A percentile compares a stretch with the other conserved stretches of the same genome.
phyloP scores from a whole-genome alignment of 306 rosid species.

The Erythrophleum fordii region DNA sequence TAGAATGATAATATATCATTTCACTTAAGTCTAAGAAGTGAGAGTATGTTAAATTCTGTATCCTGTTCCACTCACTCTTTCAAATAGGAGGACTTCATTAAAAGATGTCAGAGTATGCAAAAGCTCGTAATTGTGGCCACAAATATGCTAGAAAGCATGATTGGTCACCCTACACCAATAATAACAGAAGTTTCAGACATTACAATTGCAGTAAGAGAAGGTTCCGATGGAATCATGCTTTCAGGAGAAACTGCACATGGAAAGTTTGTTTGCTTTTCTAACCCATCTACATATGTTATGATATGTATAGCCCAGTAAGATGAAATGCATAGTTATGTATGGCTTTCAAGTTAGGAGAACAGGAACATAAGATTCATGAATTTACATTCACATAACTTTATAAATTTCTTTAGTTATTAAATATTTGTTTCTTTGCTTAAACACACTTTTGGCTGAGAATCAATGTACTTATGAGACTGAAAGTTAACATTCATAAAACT shows the following conservation, averaged over 20 bases:
- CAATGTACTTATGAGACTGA: neutral
- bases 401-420: neutral
- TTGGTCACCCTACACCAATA: conserved; percentile 91
- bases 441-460: neutral
- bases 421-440: neutral
- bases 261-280: conserved; percentile 66
- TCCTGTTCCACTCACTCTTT: conserved; percentile 29
- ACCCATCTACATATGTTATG: neutral
- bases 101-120: conserved; percentile 79
- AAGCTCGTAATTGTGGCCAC: conserved; percentile 98
- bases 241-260: conserved; percentile 99
- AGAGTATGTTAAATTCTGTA: conserved; percentile 29
- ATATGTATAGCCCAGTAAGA: neutral
- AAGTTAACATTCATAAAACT: neutral
- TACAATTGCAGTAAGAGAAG: conserved; percentile 93
- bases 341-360: conserved; percentile 12
- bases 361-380: neutral
- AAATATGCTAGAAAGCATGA: conserved; percentile 99
- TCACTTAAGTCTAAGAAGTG: conserved; percentile 13
- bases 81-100: conserved; percentile 82
- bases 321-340: conserved; percentile 7
- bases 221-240: conserved; percentile 97
- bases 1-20: conserved; percentile 19
- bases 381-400: neutral
- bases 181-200: conserved; percentile 98